Conservation (phyloP, 2,329 filamentous ascomycete species). For the Colletotrichum incanum region DNA sequence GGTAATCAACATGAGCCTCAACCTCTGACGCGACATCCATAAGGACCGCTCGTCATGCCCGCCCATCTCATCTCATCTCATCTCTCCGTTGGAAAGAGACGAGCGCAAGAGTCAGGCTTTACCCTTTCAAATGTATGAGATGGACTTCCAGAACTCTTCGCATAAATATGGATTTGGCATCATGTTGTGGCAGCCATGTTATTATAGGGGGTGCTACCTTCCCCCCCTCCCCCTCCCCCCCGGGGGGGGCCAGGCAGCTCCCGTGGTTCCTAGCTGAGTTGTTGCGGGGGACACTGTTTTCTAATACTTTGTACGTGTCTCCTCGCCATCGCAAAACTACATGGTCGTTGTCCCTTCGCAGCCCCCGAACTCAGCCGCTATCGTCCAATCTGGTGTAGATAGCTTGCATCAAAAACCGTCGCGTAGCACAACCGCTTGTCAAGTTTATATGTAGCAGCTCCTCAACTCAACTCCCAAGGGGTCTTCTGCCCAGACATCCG, state of each 20-base stretch:
- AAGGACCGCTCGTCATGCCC: constrained; percentile 5
- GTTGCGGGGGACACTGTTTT: not conserved
- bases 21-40: not conserved
- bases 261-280: not conserved
- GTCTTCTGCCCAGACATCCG: not conserved
- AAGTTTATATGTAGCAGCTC: not conserved
- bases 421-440: not conserved
- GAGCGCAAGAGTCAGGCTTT: not conserved
- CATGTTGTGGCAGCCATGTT: not conserved
- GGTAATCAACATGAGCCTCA: constrained; percentile 3
- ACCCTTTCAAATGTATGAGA: not conserved
- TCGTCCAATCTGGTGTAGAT: not conserved
- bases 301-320: too few species aligned
- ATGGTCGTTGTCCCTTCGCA: not conserved
- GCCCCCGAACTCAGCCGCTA: not conserved
- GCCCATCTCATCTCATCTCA: not conserved
- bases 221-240: too few species aligned
- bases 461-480: not conserved
- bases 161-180: constrained; percentile 1
- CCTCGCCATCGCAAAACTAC: not conserved
- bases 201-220: too few species aligned
- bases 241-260: not conserved
- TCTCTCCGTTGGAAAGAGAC: not conserved
- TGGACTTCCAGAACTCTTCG: not conserved
- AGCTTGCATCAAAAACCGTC: not conserved